phyloP scores from a whole-genome alignment of 768 basidiomycete species.

The Mycena haematopus region DNA sequence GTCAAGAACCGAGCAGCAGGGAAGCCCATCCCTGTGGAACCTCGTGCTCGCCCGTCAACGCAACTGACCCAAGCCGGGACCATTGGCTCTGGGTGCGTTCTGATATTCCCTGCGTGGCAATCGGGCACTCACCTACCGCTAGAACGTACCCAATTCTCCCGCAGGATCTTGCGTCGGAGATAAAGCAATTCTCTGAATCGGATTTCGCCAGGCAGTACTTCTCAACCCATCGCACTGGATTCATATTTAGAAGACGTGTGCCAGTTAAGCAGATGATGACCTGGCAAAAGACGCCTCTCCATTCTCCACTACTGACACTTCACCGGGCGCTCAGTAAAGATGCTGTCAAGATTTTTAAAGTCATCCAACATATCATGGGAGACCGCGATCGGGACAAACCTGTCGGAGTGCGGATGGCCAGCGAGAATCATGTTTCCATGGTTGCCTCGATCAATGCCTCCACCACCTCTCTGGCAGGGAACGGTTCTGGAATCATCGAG shows the following conservation, averaged over 20 bases:
- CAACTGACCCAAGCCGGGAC: constrained; percentile 46
- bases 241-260: constrained; percentile 82
- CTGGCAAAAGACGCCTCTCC: constrained; percentile 85
- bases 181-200: constrained; percentile 85
- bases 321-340: constrained; percentile 73
- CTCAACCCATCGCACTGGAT: constrained; percentile 87
- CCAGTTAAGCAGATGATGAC: constrained; percentile 89
- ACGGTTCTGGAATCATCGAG: constrained; percentile 60
- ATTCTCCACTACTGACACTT: constrained; percentile 75
- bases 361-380: constrained; percentile 93
- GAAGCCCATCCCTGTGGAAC: constrained; percentile 66
- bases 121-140: constrained; percentile 27
- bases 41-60: constrained; percentile 38
- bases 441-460: constrained; percentile 52
- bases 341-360: constrained; percentile 85
- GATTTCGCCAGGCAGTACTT: constrained; percentile 90
- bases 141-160: constrained; percentile 84
- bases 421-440: constrained; percentile 52
- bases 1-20: constrained; percentile 68
- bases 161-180: constrained; percentile 80
- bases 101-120: constrained; percentile 5
- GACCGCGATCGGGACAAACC: constrained; percentile 80
- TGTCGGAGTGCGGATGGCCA: constrained; percentile 53
- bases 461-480: constrained; percentile 50
- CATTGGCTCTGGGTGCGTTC: constrained; percentile 69